These are phyloP conservation scores for Suhomyces bokatorum DNA, from an alignment of 1,139 yeast species.

Conservation along the genomic window DNA sequence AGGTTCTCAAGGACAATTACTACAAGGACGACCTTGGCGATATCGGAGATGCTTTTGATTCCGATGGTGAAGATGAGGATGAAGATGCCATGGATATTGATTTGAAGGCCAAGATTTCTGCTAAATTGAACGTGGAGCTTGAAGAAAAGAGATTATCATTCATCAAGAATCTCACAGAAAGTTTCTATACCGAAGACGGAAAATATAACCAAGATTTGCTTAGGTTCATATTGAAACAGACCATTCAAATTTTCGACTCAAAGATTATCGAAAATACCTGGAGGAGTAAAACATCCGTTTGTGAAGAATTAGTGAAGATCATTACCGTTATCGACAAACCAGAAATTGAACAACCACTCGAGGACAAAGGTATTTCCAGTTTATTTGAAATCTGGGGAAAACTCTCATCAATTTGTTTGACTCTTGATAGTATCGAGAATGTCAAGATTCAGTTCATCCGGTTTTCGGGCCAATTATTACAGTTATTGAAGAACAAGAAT, in stretches of 20 bases:
- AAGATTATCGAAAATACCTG: conserved; percentile 50
- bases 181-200: conserved; percentile 27
- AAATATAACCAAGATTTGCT: conserved; percentile 23
- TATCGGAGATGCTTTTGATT: conserved; percentile 15
- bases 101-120: conserved; percentile 24
- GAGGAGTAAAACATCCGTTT: conserved; percentile 53
- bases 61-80: conserved; percentile 28
- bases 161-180: conserved; percentile 33
- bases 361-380: conserved; percentile 14
- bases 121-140: conserved; percentile 29
- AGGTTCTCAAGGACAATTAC: conserved; percentile 36
- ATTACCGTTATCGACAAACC: neutral
- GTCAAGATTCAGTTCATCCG: conserved; percentile 55
- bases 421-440: conserved; percentile 56
- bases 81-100: conserved; percentile 29
- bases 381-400: conserved; percentile 26
- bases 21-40: conserved; percentile 22
- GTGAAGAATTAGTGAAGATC: conserved; percentile 32
- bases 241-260: conserved; percentile 27
- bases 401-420: conserved; percentile 34
- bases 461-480: conserved; percentile 25
- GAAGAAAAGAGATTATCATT: conserved; percentile 41
- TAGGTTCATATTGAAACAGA: conserved; percentile 24
- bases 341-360: too few relatives aligned
- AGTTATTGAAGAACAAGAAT: conserved; percentile 17